Evolutionary conservation across 2,329 filamentous ascomycete genomes (phyloP), one percentile per base, ranked within the genome.

Genomic region (Parasarocladium wereldwijsianum): DNA sequence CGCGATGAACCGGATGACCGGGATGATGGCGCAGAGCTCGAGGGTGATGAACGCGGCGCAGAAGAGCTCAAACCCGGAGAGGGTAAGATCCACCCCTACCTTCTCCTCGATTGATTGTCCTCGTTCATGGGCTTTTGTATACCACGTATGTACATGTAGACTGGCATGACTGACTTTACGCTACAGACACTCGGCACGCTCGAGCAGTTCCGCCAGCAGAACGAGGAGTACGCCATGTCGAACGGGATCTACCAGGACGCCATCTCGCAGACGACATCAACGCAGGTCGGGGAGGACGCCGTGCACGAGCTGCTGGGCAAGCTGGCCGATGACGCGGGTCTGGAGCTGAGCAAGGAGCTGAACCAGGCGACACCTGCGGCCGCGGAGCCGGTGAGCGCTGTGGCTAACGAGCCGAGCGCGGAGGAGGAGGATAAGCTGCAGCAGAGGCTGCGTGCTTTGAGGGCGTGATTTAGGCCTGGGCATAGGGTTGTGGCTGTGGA

Each of bases 231-330:
- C 51, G 64, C 66, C 50, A 68, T 74, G 57, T 65, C 60, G 47
- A 72, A 70, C 51, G 66, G 75, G 41, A 84, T 86, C 55, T 90
- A 90, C 55, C 82, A 87, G 53, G 84, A 86, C 46, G 81, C 83
- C 35, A 87, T 86, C 37, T 74, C 70, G 14, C 76, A 79, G 36
- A 79, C 78, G 21, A 92, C 84, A 2, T 51, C 81, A 54, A 44
- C 77, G 60, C 49, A 81, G 62, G 51, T 86, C 58, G 57, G 81
- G 60, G 55, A 93, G 49, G 84, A 92, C 42, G 83, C 86, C 41
- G 83, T 93, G 2, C 84, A 93, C 51, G 75, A 83, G 40, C 58
- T 93, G 37, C 78, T 93, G 55, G 77, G 72, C 39, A 80, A 92
- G 56, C 71, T 90, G 24, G 84, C 84, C 38, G 85, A 93, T 51